phyloP scores from a whole-genome alignment of 2,329 filamentous ascomycete genomes.

The Colletotrichum scovillei region DNA sequence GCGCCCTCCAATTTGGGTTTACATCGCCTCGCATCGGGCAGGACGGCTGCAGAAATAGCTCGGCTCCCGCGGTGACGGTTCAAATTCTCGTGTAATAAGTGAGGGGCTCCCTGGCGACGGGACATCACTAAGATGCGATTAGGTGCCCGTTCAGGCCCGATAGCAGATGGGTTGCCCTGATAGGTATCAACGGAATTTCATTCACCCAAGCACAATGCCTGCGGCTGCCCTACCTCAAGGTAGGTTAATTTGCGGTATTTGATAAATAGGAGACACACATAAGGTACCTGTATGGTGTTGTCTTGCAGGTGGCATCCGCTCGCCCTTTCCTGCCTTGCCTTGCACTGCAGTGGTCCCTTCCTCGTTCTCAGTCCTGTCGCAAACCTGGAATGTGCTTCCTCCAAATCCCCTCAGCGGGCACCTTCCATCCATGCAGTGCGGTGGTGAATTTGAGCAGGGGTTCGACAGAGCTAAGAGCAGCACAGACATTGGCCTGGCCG shows the following conservation, averaged over 20 bases:
- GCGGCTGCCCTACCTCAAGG: too few species aligned
- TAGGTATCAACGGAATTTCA: neutral
- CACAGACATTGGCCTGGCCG: conserved; percentile 1
- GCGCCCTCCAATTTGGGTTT: neutral
- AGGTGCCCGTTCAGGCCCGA: neutral
- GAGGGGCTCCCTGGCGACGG: neutral
- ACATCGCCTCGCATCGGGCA: neutral
- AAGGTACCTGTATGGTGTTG: too few species aligned
- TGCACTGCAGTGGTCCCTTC: neutral
- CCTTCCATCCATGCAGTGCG: neutral
- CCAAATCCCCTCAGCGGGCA: neutral
- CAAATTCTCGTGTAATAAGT: neutral
- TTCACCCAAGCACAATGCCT: too few species aligned
- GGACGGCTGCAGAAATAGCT: neutral
- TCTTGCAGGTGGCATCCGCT: neutral
- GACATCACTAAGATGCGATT: neutral
- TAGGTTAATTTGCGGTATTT: too few species aligned
- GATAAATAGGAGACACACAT: too few species aligned
- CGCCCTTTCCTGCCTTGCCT: neutral
- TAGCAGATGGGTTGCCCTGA: neutral
- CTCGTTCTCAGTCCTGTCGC: neutral
- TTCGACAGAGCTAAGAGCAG: neutral
- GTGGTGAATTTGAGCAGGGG: conserved; percentile 4
- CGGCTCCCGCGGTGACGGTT: neutral
- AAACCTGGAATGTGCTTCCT: neutral